Evolutionary conservation across 768 basidiomycete genomes (phyloP).

Genomic region (Clitopilus passeckerianus): DNA sequence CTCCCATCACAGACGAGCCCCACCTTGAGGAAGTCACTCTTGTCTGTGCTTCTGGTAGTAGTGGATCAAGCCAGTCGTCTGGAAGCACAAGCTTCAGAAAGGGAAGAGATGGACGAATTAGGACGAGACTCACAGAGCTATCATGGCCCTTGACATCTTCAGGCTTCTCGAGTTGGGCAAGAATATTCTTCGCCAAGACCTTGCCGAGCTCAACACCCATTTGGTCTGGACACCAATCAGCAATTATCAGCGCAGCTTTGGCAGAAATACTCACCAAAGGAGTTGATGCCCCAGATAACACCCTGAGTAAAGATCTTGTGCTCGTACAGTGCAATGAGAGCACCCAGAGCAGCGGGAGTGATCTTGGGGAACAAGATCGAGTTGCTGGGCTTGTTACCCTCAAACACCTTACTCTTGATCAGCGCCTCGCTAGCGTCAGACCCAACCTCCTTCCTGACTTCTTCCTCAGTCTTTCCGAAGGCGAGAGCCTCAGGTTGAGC

Average conservation of each 20-base stretch:
- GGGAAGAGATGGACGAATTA: background rate
- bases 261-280: conserved; percentile 65
- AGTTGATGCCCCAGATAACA: conserved; percentile 98
- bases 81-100: conserved; percentile 2
- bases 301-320: conserved; percentile 99
- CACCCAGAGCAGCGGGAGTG: conserved; percentile 86
- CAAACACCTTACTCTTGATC: conserved; percentile 96
- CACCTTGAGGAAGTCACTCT: conserved; percentile 38
- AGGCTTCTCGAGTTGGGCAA: conserved; percentile 79
- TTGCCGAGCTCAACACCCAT: conserved; percentile 99
- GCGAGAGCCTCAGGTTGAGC: conserved; percentile 97
- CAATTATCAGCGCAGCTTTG: background rate
- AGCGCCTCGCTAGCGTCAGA: conserved; percentile 73
- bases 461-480: conserved; percentile 93
- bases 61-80: conserved; percentile 96
- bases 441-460: conserved; percentile 69
- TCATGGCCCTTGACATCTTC: conserved; percentile 85
- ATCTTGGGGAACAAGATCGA: conserved; percentile 92
- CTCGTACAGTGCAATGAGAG: conserved; percentile 89
- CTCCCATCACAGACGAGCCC: background rate
- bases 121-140: conserved; percentile 54
- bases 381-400: conserved; percentile 96
- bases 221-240: conserved; percentile 58
- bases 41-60: conserved; percentile 91
- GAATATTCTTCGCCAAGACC: conserved; percentile 93